These are phyloP conservation scores for Stromatinia cepivora DNA, from an alignment of 2,329 filamentous ascomycete species.

Conservation along the genomic window DNA sequence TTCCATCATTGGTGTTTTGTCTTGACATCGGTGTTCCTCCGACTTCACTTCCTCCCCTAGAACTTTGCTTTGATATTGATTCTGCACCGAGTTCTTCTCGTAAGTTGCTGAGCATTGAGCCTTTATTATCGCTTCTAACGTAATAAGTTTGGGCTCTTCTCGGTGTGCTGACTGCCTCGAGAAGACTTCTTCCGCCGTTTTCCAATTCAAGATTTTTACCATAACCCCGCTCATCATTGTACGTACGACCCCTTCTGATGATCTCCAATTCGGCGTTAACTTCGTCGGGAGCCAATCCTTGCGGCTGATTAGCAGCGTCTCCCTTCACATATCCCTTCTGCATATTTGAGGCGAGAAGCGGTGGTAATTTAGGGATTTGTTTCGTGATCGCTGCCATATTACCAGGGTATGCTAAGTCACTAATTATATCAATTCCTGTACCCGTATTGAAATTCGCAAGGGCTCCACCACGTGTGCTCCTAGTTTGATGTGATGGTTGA, in stretches of 20 bases:
- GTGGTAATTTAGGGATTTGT: slow-evolving; percentile 40
- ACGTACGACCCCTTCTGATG: slow-evolving; percentile 35
- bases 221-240: slow-evolving; percentile 37
- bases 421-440: slow-evolving; percentile 59
- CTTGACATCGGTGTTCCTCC: slow-evolving; percentile 22
- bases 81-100: slow-evolving; percentile 27
- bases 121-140: slow-evolving; percentile 26
- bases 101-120: slow-evolving; percentile 22
- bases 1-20: slow-evolving; percentile 23
- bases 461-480: slow-evolving; percentile 58
- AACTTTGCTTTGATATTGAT: slow-evolving; percentile 28
- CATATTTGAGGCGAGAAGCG: slow-evolving; percentile 32
- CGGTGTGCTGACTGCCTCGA: slow-evolving; percentile 31
- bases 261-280: slow-evolving; percentile 37
- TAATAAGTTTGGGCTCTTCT: slow-evolving; percentile 20
- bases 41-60: slow-evolving; percentile 19
- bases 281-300: slow-evolving; percentile 27
- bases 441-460: slow-evolving; percentile 52
- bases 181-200: slow-evolving; percentile 33
- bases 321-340: slow-evolving; percentile 35
- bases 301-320: slow-evolving; percentile 28
- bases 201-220: slow-evolving; percentile 40
- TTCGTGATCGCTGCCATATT: slow-evolving; percentile 48
- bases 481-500: slow-evolving; percentile 62
- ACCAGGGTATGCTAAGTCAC: slow-evolving; percentile 58